Evolutionary conservation across 768 basidiomycete genomes (phyloP), one percentile per base, ranked within the genome.

Genomic region (Zangia roseola): DNA sequence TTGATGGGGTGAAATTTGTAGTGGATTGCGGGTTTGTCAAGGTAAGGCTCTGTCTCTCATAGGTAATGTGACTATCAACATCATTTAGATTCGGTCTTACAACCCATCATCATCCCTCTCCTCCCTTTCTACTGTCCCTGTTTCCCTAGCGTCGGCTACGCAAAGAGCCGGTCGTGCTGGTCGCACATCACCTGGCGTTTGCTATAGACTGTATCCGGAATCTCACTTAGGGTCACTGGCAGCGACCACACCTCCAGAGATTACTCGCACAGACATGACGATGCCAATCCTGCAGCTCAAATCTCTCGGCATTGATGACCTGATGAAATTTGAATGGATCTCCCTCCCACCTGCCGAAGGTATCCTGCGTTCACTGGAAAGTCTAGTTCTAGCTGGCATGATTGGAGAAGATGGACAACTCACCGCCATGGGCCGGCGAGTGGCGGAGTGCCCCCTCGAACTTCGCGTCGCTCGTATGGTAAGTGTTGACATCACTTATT

Each of bases 261-360:
- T 98, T 41, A 87, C 86, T 10, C 82, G 95, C 26, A 86, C 85
- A 5, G 95, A 99, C 60, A 81, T 99, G 71, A 88, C 89, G 0
- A 88, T 91, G 3, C 89, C 92, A 5, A 87, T 99, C 43, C 73
- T 99, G 16, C 94, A 97, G 64, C 79, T 98, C 41, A 98, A 98
- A 68, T 88, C 90, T 0, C 77, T 99, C 25, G 97, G 97, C 9
- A 88, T 99, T 38, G 88, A 98, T 57, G 92, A 99, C 67, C 67
- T 98, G 13, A 87, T 97, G 80, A 90, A 89, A 62, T 95, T 98
- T 63, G 94, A 98, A 62, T 99, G 94, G 88, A 81, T 98, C 26
- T 86, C 87, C 25, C 74, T 84, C 0, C 97, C 97, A 28, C 91
- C 93, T 3, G 84, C 87, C 10, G 89, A 91, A 64, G 87, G 84